phyloP scores from a whole-genome alignment of 2,329 filamentous ascomycete genomes.

The Arthrinium phaeospermum region DNA sequence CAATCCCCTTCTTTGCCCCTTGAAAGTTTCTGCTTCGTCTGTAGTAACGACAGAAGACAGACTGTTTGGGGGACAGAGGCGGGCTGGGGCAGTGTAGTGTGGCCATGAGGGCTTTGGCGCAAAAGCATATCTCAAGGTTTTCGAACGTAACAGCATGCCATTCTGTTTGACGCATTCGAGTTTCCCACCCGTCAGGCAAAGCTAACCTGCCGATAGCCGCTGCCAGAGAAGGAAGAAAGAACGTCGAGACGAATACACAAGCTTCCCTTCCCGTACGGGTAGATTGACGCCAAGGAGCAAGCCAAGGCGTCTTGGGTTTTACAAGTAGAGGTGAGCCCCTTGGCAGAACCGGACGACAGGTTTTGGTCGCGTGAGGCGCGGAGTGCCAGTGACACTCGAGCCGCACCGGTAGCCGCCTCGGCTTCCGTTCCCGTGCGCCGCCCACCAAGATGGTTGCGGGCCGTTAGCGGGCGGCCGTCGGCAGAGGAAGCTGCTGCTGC shows the following conservation, averaged over 20 bases:
- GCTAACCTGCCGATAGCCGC: constrained; percentile 1
- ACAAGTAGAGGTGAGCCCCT: background rate
- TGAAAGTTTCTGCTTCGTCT: background rate
- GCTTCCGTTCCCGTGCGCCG: background rate
- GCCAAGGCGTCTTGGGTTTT: constrained; percentile 2
- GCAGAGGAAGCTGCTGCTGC: background rate
- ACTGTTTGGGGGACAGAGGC: background rate
- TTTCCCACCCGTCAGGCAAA: background rate
- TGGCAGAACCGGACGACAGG: background rate
- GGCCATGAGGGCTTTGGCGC: background rate
- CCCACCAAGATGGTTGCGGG: background rate
- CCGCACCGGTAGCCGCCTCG: background rate
- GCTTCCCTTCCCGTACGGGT: background rate
- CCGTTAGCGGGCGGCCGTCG: background rate
- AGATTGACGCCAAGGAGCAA: background rate
- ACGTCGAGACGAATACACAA: background rate
- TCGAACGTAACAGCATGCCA: background rate
- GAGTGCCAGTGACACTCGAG: background rate
- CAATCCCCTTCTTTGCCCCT: background rate
- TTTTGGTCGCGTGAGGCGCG: background rate
- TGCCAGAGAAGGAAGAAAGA: background rate
- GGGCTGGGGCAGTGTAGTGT: background rate
- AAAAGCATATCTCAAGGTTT: constrained; percentile 1
- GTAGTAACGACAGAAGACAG: background rate
- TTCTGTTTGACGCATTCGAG: background rate